These are phyloP conservation scores for Pichia sp. DNA, from an alignment of 1,139 yeast species.

Conservation along the genomic window DNA sequence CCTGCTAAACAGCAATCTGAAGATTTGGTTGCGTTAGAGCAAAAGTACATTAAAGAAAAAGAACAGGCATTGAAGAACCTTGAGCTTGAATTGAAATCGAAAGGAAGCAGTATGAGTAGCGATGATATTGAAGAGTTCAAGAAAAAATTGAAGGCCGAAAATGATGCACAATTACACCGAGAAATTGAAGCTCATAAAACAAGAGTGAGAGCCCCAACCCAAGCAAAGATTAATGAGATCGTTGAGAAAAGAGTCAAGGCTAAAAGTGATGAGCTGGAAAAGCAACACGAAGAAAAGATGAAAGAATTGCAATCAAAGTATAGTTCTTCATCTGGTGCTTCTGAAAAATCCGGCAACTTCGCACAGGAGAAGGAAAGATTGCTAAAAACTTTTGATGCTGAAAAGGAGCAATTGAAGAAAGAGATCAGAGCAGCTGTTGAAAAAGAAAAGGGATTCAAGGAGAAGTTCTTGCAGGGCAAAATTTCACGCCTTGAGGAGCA, in stretches of 20 bases:
- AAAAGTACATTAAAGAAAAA: constrained; percentile 22
- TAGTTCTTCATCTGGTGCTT: not conserved
- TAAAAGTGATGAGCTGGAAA: constrained; percentile 30
- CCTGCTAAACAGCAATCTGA: constrained; percentile 3
- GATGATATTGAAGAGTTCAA: constrained; percentile 25
- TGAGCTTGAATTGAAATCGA: constrained; percentile 18
- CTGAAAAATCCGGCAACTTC: constrained; percentile 6
- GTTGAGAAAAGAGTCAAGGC: constrained; percentile 31
- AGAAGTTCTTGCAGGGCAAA: constrained; percentile 27
- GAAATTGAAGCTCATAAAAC: constrained; percentile 30
- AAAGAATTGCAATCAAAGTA: constrained; percentile 20
- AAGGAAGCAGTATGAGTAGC: not conserved
- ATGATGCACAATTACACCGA: constrained; percentile 19
- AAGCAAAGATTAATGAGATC: constrained; percentile 31
- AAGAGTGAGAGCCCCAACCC: constrained; percentile 29
- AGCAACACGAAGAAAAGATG: constrained; percentile 22
- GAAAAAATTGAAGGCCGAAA: constrained; percentile 23
- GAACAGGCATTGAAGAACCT: constrained; percentile 23
- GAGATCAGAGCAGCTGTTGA: constrained; percentile 29
- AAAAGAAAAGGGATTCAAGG: constrained; percentile 30
- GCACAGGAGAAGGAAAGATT: constrained; percentile 14
- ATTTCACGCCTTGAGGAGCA: constrained; percentile 20
- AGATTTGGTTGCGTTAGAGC: constrained; percentile 17
- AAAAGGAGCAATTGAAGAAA: constrained; percentile 28
- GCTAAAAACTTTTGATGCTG: constrained; percentile 25